phyloP scores from a whole-genome alignment of 2,329 filamentous ascomycete genomes.

The Aureobasidium pullulans region DNA sequence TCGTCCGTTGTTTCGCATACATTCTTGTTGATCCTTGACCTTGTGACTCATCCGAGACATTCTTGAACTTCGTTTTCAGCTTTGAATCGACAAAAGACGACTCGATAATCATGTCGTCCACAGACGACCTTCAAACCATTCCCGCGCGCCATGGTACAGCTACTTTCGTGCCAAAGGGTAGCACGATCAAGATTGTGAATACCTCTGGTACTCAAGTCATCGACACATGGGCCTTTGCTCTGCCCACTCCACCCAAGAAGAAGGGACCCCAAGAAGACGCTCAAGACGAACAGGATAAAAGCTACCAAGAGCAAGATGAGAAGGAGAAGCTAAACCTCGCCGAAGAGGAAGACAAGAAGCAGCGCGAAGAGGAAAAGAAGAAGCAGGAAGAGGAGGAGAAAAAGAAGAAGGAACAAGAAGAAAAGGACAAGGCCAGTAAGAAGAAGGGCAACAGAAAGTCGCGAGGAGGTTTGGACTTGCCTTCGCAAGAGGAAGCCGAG shows the following conservation, averaged over 20 bases:
- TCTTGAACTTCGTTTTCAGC: neutral
- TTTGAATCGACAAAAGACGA: neutral
- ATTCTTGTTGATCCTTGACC: neutral
- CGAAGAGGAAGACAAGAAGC: constrained; percentile 18
- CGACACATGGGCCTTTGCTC: constrained; percentile 43
- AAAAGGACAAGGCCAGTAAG: constrained; percentile 5
- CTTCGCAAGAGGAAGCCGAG: constrained; percentile 16
- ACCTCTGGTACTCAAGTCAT: constrained; percentile 44
- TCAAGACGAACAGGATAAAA: constrained; percentile 17
- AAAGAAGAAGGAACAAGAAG: constrained; percentile 17
- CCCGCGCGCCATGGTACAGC: constrained; percentile 44
- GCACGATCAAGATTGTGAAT: constrained; percentile 44
- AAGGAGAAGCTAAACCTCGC: constrained; percentile 28
- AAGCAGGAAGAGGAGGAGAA: constrained; percentile 1
- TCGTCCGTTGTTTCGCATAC: neutral
- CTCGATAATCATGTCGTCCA: neutral
- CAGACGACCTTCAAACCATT: constrained; percentile 32
- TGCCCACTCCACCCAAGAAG: constrained; percentile 37
- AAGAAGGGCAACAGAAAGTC: constrained; percentile 8
- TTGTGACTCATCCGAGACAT: neutral
- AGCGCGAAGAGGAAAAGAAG: constrained; percentile 16
- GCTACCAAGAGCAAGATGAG: constrained; percentile 19
- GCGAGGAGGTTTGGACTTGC: constrained; percentile 13
- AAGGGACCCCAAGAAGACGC: constrained; percentile 22
- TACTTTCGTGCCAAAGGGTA: constrained; percentile 42